Conservation (phyloP, 2,329 filamentous ascomycete species). For the Pseudogymnoascus pannorum region DNA sequence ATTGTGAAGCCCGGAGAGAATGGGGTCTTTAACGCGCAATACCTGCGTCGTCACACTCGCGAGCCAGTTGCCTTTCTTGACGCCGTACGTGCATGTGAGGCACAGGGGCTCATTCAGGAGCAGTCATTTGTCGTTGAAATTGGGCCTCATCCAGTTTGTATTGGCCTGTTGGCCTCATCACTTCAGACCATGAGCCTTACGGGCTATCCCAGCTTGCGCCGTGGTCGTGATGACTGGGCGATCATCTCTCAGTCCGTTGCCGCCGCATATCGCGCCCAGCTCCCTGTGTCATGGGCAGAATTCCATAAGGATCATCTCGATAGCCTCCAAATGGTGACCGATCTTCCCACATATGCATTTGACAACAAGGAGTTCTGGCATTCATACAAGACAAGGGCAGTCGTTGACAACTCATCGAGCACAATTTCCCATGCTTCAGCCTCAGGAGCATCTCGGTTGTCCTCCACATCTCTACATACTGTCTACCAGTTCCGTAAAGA, state of each 20-base stretch:
- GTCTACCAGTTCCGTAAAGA: not conserved
- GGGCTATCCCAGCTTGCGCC: conserved; percentile 41
- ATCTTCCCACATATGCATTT: conserved; percentile 53
- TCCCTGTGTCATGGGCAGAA: conserved; percentile 49
- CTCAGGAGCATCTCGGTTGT: not conserved
- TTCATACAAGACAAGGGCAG: not conserved
- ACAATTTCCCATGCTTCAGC: not conserved
- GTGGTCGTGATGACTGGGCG: conserved; percentile 47
- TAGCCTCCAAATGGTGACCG: conserved; percentile 41
- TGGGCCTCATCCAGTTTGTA: conserved; percentile 61
- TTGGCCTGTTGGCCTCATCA: conserved; percentile 58
- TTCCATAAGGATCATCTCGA: conserved; percentile 48
- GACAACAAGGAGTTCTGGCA: conserved; percentile 51
- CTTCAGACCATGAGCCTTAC: conserved; percentile 36
- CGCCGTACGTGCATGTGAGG: conserved; percentile 50
- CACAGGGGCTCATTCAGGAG: conserved; percentile 50
- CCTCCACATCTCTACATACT: not conserved
- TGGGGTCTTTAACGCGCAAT: conserved; percentile 49
- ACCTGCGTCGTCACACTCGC: conserved; percentile 56
- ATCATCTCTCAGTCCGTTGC: conserved; percentile 42
- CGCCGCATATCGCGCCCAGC: conserved; percentile 41
- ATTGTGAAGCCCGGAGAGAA: conserved; percentile 43
- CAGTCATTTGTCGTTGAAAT: conserved; percentile 64
- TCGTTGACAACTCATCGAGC: not conserved
- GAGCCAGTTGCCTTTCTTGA: conserved; percentile 61